Base-by-base conservation (phyloP, 805 yeast genomes). In the Cyberlindnera saturnus region DNA sequence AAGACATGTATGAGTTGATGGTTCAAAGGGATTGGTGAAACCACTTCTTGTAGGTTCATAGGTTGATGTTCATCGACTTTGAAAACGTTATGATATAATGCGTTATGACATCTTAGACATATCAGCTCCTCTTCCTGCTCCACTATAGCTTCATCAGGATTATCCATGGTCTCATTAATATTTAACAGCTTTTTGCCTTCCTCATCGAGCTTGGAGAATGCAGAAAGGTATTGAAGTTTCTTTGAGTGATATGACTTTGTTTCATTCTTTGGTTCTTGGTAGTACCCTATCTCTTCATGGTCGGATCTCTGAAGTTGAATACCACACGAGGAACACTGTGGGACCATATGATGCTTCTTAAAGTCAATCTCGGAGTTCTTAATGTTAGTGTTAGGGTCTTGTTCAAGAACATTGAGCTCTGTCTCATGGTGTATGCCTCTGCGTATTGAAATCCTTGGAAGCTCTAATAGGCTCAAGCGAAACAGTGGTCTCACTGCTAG, bases 81-180 rank as follows among this genome's bases (percentile, higher is more conserved):
- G 50, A 67, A 74, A 3, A 57, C 55, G 26, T 74, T 69, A 29
- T 71, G 70, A 52, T 71, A 64, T 2, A 70, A 46, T 0, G 78
- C 77, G 47, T 77, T 71, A 37, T 74, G 65, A 56, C 90, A 82
- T 39, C 88, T 58, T 32, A 70, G 60, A 55, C 90, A 82, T 23
- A 70, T 38, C 6, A 53, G 36, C 3, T 41, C 48, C 11, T 44
- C 47, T 6, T 34, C 30, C 26, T 41, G 32, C 4, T 20, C 26
- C 1, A 13, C 23, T n/a, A 32, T 13, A 3, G 34, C 4, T 8
- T 19, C 23, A 5, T 18, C 11, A 11, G 10, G 35, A 8, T 18
- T 9, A n/a, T 38, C 18, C 32, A 38, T 11, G 2, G 36, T 49
- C 11, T 17, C 34, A 3, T 31, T 32, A n/a, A 39, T 32, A 3